Base-by-base conservation (phyloP, 345 rosid genomes). In the Triadica sebifera region DNA sequence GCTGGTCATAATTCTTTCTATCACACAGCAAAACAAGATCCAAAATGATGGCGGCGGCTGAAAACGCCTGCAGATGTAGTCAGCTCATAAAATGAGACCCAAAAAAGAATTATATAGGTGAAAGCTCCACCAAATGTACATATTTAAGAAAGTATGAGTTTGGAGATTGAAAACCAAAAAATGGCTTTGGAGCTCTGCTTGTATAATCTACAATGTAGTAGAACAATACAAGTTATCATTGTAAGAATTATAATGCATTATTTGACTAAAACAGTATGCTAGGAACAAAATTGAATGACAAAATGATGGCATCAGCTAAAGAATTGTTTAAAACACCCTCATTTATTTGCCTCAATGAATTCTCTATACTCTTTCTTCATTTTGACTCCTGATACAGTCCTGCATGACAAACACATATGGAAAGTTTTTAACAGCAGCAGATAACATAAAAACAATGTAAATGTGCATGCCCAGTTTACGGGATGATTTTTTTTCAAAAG, bases 321-420 rank as follows among this genome's bases (percentile, higher is more conserved):
- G 39, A 74, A 16, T 55, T 37, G 17, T 51, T 55, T 73, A 1
- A 72, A 73, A 39, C 71, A 67, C 46, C 47, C 79, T 91, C 88
- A 92, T 87, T 87, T 94, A 61, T 89, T 92, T 70, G 89, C 89
- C 62, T 87, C 96, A 58, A 94, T 88, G 82, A 94, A 86, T 75
- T 94, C 98, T 71, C 89, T 88, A 83, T 92, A 92, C 85, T 94
- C 99, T 62, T 84, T 87, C 93, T 94, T 94, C 99, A 89, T 94
- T 86, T 94, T 94, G 73, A 94, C 97, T 59, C 98, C 99, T 0
- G 98, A 41, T 19, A 92, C 82, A 8, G 79, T 83, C 92, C 98
- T 94, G 93, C 77, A 75, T 17, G 22, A 74, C 45, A 38, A 65
- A 53, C 24, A 67, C 2, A 29, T 29, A 29, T 5, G 41, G 15